Base-by-base conservation (phyloP, 2,329 filamentous ascomycete species). In the Cercospora nicotianae region DNA sequence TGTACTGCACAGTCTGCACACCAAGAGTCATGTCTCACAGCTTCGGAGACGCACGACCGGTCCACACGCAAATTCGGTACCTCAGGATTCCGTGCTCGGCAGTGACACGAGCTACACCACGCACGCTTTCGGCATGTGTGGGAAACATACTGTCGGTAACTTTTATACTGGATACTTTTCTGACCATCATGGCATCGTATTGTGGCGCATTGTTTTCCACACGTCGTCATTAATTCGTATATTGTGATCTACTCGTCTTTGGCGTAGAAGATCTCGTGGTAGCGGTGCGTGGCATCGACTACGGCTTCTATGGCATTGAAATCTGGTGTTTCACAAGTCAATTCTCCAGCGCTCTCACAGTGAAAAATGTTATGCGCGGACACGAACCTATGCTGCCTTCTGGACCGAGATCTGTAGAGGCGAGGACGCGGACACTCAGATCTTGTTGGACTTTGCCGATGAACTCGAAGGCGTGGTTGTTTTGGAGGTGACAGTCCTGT, bases 251-350 rank as follows among this genome's bases (percentile, higher is more conserved):
- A 70, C 60, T 69, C 63, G 58, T 72, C 61, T 67, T 77, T 83
- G 64, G 87, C 86, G 76, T 91, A 93, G 78, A 97, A 97, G 62
- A 98, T 90, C 69, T 88, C 84, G 76, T 90, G 91, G 77, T 93
- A 88, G 60, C 89, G 87, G 80, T 97, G 94, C 36, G 93, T 95
- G 39, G 89, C 90, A 67, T 97, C 91, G 16, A 97, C 94, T 3
- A 97, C 91, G 0, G 90, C 87, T 66, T 92, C 89, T 68, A 89
- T 90, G 36, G 92, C 86, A 63, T 84, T 85, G 79, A 91, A 92
- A 81, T 97, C 93, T 94, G 72, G 13, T 12, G 23, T 36, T 30
- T 57, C 31, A 7, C 9, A 10, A 42, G 48, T 58, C 51, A n/a
- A 16, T 8, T 36, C 39, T 63, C 23, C 67, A 31, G 48, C 7